Base-by-base conservation (phyloP, 2,329 filamentous ascomycete genomes). In the Aspergillus sp. region DNA sequence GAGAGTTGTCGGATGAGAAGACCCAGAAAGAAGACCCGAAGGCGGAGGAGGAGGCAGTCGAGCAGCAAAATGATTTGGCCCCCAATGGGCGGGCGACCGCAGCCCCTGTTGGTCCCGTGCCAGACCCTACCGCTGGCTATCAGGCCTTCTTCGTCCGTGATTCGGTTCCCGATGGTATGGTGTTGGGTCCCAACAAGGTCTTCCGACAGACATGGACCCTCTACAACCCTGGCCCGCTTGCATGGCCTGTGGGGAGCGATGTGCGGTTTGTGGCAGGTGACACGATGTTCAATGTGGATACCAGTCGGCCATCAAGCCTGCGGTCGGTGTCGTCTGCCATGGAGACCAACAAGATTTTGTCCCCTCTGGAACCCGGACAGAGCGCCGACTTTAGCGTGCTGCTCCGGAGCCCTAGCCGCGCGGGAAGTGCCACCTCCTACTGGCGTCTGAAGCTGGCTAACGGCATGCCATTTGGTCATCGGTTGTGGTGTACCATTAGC, bases 151-250 rank as follows among this genome's bases (percentile, higher is more conserved):
- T 91, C 62, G 74, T 93, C 52, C 77, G 79, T 44, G 93, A 98
- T 62, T 83, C 80, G 4, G 76, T 96, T 48, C 64, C 78, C 4
- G 93, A 98, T 65, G 89, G 89, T 47, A 86, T 85, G 40, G 72
- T 80, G 48, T 69, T 95, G 47, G 68, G 77, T 35, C 81, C 85
- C 4, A 84, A 85, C 62, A 76, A 82, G 45, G 78, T 83, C 30
- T 95, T 98, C 62, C 80, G 86, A 58, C 90, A 98, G 69, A 88
- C 86, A 2, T 98, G 93, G 93, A 85, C 86, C 45, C 78, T 98
- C 36, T 83, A 83, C 60, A 98, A 98, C 64, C 83, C 85, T 19
- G 91, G 93, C 29, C 80, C 80, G 7, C 71, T 75, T 43, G 68
- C 82, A 8, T 98, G 93, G 93, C 93, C 93, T 34, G 80, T 83